Conservation (phyloP, 2,329 filamentous ascomycete genomes). For the Elsinoe australis region DNA sequence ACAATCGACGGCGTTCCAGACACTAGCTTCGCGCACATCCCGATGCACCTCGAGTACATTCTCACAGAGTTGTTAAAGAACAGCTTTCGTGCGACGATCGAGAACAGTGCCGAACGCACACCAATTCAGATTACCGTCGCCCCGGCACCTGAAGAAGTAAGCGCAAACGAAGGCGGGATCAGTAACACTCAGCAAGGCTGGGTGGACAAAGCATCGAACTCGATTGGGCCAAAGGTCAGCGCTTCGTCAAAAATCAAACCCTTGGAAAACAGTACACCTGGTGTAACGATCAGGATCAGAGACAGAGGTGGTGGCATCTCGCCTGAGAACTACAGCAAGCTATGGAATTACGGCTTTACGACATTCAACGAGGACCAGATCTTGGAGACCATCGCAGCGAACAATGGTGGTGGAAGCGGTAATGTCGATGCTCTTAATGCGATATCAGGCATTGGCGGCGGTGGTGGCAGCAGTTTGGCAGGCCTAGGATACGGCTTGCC, state of each 20-base stretch:
- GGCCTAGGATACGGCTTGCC: conserved; percentile 83
- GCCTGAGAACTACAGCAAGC: conserved; percentile 72
- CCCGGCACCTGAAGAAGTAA: conserved; percentile 49
- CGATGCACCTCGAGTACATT: conserved; percentile 95
- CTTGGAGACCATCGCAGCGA: conserved; percentile 41
- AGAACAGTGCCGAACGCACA: conserved; percentile 68
- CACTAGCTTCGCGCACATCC: conserved; percentile 87
- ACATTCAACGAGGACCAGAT: conserved; percentile 70
- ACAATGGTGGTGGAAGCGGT: conserved; percentile 29
- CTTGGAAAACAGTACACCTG: conserved; percentile 53
- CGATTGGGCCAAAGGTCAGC: conserved; percentile 22
- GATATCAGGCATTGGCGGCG: conserved; percentile 63
- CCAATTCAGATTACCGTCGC: conserved; percentile 91
- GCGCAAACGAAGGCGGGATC: conserved; percentile 23
- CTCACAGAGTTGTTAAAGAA: conserved; percentile 95
- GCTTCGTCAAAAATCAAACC: conserved; percentile 36
- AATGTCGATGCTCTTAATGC: conserved; percentile 64
- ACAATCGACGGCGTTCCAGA: conserved; percentile 76
- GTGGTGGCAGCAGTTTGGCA: conserved; percentile 70
- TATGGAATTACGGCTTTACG: conserved; percentile 97
- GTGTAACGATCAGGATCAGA: conserved; percentile 89
- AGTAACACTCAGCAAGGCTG: conserved; percentile 32
- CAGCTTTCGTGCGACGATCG: conserved; percentile 86
- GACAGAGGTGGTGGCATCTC: conserved; percentile 92
- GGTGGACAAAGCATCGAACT: conserved; percentile 29